Conservation (phyloP, 768 basidiomycete species). For the Paxillus rubicundulus region DNA sequence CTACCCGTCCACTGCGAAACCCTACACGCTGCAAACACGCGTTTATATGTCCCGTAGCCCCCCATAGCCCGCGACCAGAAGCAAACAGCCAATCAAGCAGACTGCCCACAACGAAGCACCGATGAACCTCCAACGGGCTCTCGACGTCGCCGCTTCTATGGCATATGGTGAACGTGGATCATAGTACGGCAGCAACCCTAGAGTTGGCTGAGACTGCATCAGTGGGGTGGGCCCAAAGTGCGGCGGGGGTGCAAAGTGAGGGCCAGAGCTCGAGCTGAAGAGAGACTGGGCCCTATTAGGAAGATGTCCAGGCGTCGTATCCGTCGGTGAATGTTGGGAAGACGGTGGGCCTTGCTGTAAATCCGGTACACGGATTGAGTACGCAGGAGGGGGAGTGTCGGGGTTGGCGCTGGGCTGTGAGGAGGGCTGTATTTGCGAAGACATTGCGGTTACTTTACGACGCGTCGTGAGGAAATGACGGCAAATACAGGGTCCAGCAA, state of each 20-base stretch:
- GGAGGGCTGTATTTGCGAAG: constrained; percentile 10
- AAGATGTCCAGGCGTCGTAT: constrained; percentile 13
- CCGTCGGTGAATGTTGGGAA: constrained; percentile 16
- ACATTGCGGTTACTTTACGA: constrained; percentile 5
- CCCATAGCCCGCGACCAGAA: constrained; percentile 27
- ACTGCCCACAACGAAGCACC: constrained; percentile 40
- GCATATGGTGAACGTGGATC: constrained; percentile 43
- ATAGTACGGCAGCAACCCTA: constrained; percentile 39
- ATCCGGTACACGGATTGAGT: constrained; percentile 18
- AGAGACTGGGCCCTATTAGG: constrained; percentile 12
- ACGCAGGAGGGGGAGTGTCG: constrained; percentile 30
- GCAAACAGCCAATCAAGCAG: constrained; percentile 29
- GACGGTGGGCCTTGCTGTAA: constrained; percentile 13
- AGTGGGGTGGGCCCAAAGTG: constrained; percentile 43
- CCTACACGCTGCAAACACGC: not conserved
- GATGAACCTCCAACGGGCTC: constrained; percentile 46
- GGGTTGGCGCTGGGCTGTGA: constrained; percentile 22
- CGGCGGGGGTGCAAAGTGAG: constrained; percentile 17
- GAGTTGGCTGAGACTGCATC: constrained; percentile 32
- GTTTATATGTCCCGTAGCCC: constrained; percentile 6
- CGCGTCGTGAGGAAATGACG: not conserved
- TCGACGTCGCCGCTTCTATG: constrained; percentile 33
- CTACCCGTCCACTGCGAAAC: not conserved
- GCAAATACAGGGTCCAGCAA: not conserved
- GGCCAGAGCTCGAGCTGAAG: constrained; percentile 13